Evolutionary conservation across 2,329 filamentous ascomycete genomes (phyloP), one percentile per base, ranked within the genome.

Genomic region (Endocalyx cinctus): DNA sequence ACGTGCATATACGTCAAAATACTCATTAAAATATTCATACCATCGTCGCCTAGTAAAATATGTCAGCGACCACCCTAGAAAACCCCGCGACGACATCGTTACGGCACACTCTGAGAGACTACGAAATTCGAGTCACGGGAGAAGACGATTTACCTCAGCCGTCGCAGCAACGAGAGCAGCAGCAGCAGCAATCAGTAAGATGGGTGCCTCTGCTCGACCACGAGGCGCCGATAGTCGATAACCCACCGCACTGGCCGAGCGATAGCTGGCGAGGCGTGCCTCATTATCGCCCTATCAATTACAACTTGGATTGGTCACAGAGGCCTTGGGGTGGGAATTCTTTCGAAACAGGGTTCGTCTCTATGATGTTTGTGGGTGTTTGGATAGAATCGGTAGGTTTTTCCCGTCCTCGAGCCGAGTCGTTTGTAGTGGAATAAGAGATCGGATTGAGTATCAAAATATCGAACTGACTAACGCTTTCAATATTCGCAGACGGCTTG

Each of bases 301-400:
- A 20, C n/a, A 17, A 46, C 3, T 28, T 54, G 17, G 47, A 54
- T 31, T 27, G 32, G n/a, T 33, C 20, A 13, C 31, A 41, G 39
- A 31, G 52, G 34, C 53, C 52, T 1, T 44, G 41, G 43, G 50
- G 49, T 10, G 46, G 43, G 3, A 48, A 54, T 20, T 30, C 33
- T 3, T 31, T 45, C 18, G 52, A 50, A 34, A 37, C 37, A 17
- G 43, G 29, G 5, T 50, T 57, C 27, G 40, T 57, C 6, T 37
- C 42, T 18, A 34, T 37, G n/a, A 52, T 57, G 53, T 42, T 57
- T 25, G 41, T 46, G 5, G 53, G 53, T 1, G 48, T 54, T 4
- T 51, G 43, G 35, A 27, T 52, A 11, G 46, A 48, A 20, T 32
- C 47, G 25, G 53, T 55, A 37, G 42, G 52, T 52, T 10, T 7